Conservation (phyloP, 441 rosid genomes). For the Kokia cookei region DNA sequence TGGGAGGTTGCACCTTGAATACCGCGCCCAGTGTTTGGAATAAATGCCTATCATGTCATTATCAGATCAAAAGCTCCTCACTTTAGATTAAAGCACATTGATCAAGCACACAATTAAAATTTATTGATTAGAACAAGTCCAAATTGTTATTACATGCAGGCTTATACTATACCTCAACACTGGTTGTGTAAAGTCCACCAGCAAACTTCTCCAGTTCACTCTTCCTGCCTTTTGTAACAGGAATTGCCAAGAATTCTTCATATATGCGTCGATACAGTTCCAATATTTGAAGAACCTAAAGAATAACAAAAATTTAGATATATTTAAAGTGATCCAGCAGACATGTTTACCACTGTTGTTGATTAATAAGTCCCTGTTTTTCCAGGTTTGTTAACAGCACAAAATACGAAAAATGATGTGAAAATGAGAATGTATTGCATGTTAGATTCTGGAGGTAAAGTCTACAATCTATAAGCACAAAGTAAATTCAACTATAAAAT, state of each 20-base stretch:
- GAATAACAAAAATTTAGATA: neutral
- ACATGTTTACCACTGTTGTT: neutral
- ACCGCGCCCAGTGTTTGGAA: constrained; percentile 97
- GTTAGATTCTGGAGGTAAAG: neutral
- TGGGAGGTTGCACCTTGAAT: constrained; percentile 99
- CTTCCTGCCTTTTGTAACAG: constrained; percentile 90
- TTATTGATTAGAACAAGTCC: neutral
- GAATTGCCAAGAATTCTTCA: constrained; percentile 90
- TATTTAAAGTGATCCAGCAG: neutral
- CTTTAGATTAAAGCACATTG: constrained; percentile 7
- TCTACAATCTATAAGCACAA: neutral
- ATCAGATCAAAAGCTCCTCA: neutral
- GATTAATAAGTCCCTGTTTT: neutral
- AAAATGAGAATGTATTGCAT: neutral
- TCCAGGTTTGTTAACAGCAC: neutral
- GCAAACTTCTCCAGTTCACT: constrained; percentile 97
- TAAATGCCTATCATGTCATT: constrained; percentile 59
- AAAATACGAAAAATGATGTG: neutral
- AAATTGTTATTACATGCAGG: neutral
- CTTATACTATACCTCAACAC: constrained; percentile 64
- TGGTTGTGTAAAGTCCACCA: constrained; percentile 95
- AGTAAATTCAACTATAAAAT: neutral
- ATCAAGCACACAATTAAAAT: neutral
- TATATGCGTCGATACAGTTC: constrained; percentile 81
- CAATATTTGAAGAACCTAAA: constrained; percentile 86